A percentile compares a stretch with the other conserved stretches of the same genome.
These are phyloP conservation scores for Penicillium aurantiogriseum DNA, from an alignment of 2,329 filamentous ascomycete genomes.

Conservation along the genomic window DNA sequence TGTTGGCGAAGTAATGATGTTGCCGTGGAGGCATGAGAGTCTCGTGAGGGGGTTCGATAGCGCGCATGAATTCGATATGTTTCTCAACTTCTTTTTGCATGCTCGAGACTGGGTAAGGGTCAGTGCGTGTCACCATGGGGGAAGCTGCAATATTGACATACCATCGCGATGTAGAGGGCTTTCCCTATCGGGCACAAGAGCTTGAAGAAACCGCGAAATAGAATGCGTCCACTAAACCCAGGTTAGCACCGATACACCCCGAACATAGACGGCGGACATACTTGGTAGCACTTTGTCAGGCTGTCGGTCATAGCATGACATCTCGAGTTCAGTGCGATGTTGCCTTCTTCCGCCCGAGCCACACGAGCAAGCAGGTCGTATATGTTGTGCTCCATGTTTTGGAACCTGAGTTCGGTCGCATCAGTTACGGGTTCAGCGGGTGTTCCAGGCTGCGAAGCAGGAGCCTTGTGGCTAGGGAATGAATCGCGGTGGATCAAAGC, in stretches of 20 bases:
- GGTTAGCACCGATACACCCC: slow-evolving; percentile 8
- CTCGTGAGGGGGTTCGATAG: slow-evolving; percentile 63
- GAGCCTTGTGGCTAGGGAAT: slow-evolving; percentile 74
- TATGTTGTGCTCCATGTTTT: slow-evolving; percentile 73
- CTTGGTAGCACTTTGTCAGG: slow-evolving; percentile 68
- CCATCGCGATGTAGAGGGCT: slow-evolving; percentile 77
- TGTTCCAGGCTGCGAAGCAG: slow-evolving; percentile 76
- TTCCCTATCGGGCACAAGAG: slow-evolving; percentile 72
- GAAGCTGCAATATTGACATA: slow-evolving; percentile 47
- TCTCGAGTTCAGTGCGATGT: slow-evolving; percentile 74
- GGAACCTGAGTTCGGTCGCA: slow-evolving; percentile 70
- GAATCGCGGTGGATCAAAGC: slow-evolving; percentile 89
- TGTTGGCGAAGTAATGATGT: slow-evolving; percentile 62
- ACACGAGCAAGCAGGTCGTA: slow-evolving; percentile 77
- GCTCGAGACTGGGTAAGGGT: slow-evolving; percentile 44
- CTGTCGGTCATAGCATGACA: slow-evolving; percentile 81
- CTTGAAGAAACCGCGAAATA: slow-evolving; percentile 70
- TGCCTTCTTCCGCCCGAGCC: slow-evolving; percentile 78
- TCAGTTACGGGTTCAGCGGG: slow-evolving; percentile 81
- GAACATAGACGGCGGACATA: slow-evolving; percentile 36
- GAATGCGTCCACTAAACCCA: slow-evolving; percentile 72
- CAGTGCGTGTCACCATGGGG: slow-evolving; percentile 10
- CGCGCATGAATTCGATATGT: slow-evolving; percentile 58
- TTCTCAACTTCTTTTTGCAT: slow-evolving; percentile 64
- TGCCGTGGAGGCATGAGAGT: slow-evolving; percentile 62